phyloP scores from a whole-genome alignment of 192 early-diverging fungal species.

The Backusella circina region DNA sequence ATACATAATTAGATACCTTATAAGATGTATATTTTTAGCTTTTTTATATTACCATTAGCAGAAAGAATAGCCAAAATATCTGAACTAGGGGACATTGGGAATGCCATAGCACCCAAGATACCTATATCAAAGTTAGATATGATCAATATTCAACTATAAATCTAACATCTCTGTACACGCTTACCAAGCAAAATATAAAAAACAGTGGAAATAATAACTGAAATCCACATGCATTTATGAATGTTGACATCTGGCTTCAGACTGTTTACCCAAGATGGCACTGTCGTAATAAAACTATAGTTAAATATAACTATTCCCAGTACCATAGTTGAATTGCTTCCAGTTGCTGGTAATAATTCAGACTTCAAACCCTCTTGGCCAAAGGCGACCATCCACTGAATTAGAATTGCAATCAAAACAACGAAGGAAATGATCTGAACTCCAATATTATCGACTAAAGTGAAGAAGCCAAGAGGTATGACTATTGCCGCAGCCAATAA shows the following conservation, averaged over 20 bases:
- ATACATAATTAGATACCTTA: background rate
- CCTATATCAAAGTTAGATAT: slow-evolving; percentile 14
- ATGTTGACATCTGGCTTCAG: slow-evolving; percentile 52
- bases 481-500: slow-evolving; percentile 48
- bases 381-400: slow-evolving; percentile 59
- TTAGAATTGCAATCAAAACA: slow-evolving; percentile 45
- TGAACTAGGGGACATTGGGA: slow-evolving; percentile 27
- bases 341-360: slow-evolving; percentile 48
- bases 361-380: slow-evolving; percentile 44
- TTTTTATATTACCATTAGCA: slow-evolving; percentile 13
- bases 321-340: slow-evolving; percentile 43
- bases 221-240: slow-evolving; percentile 55
- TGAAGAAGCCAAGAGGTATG: slow-evolving; percentile 54
- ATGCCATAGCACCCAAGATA: slow-evolving; percentile 48
- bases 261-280: slow-evolving; percentile 33
- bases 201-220: slow-evolving; percentile 43
- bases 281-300: slow-evolving; percentile 63
- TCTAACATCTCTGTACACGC: background rate
- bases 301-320: slow-evolving; percentile 71
- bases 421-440: slow-evolving; percentile 58
- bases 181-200: slow-evolving; percentile 49
- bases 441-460: slow-evolving; percentile 67
- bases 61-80: slow-evolving; percentile 20
- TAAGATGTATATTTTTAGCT: background rate
- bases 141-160: background rate